A percentile compares a stretch with the other conserved stretches of the same genome.
Conservation (phyloP, 768 basidiomycete species). For the Termitomyces sp. region DNA sequence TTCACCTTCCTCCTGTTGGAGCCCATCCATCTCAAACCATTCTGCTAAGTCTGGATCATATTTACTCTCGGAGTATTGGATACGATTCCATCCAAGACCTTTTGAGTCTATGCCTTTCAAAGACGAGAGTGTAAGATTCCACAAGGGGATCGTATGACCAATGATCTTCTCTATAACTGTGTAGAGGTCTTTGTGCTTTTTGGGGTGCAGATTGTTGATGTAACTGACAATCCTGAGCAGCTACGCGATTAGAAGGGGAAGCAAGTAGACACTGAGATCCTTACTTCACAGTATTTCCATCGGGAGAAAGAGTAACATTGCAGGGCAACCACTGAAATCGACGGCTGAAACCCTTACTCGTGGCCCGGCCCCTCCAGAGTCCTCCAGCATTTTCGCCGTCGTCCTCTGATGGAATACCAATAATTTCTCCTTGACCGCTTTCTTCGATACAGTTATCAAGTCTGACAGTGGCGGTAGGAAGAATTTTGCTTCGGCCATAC, state of each 20-base stretch:
- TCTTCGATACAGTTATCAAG: conserved; percentile 13
- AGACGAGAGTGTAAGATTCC: no score
- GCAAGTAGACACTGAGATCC: no score
- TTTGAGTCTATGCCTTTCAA: no score
- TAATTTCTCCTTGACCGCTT: conserved; percentile 13
- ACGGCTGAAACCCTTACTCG: no score
- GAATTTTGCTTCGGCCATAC: conserved; percentile 25
- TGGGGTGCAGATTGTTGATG: conserved; percentile 41
- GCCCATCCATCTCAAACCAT: conserved; percentile 12
- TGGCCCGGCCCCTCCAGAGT: no score
- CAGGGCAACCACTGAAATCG: conserved; percentile 23
- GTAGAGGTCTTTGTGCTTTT: conserved; percentile 21
- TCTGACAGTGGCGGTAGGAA: conserved; percentile 3
- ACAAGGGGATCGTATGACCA: no score
- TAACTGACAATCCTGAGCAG: conserved; percentile 37
- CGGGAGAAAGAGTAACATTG: conserved; percentile 25
- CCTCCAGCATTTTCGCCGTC: no score
- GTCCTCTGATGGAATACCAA: no score
- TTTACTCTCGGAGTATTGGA: conserved; percentile 8
- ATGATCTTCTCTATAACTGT: conserved; percentile 20
- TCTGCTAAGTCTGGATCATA: conserved; percentile 18
- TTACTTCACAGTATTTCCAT: no score
- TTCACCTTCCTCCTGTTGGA: conserved; percentile 16
- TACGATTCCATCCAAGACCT: conserved; percentile 27
- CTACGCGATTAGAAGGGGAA: no score